Evolutionary conservation across 192 early-diverging fungal genomes (phyloP), one percentile per base, ranked within the genome.

Genomic region (Coemansia sp.): DNA sequence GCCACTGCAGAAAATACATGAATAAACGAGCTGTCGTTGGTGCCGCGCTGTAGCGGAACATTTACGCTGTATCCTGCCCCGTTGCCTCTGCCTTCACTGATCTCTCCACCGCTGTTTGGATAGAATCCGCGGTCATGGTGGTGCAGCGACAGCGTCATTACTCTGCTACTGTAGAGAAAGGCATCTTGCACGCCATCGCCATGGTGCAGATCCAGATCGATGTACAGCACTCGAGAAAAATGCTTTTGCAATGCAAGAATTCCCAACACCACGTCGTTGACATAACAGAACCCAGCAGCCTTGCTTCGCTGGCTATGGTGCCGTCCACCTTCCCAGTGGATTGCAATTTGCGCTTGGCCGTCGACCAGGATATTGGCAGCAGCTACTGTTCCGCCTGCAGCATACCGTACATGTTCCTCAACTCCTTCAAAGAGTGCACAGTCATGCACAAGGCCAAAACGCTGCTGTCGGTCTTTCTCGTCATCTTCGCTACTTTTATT

Each of bases 121-220:
- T 95, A 99, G 71, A 89, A 99, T 42, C 96, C 94, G 25, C 83
- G 86, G 36, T 90, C 92, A 70, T 94, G 89, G 79, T 96, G 95
- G 76, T 99, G 97, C 70, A 98, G 89, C 4, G 93, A 96, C 5
- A 97, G 87, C 4, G 97, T 99, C 91, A 93, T 96, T 15, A 98
- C 96, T 31, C 88, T 83, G 66, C 92, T 89, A 25, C 94, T 97
- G 14, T 86, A 74, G 60, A 90, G 90, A 73, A 99, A 99, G 2
- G 97, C 97, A 67, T 93, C 91, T 77, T 98, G 92, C 23, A 99
- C 97, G 24, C 96, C 97, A 74, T 98, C 96, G 11, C 96, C 96
- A 70, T 99, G 97, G 71, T 99, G 97, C 60, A 95, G 84, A 67
- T 99, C 97, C 58, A 97, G 92, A 70, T 99, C 97, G 10, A 99